Evolutionary conservation across 208 protist species (phyloP), one percentile per base, ranked within the genome.

Genomic region (Crithidia mellificae): DNA sequence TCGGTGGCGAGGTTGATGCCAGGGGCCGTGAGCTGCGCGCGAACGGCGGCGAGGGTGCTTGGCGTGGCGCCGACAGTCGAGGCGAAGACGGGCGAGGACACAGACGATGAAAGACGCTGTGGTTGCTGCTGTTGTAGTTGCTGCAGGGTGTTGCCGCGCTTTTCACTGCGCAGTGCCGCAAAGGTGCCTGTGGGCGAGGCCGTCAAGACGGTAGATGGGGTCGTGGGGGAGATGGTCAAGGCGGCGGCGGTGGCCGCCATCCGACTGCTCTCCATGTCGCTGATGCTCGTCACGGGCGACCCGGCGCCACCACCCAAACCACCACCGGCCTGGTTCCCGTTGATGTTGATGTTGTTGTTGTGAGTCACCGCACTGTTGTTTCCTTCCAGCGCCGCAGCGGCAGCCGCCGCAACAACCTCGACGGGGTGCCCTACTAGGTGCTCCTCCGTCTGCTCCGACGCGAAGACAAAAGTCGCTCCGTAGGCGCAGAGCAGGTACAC

Each of bases 401-500:
- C 55, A 4, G 50, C 53, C 6, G 66, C 57, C 11, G 61, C 66
- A 34, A 70, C 49, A 12, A n/a, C 58, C 29, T 64, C 43, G 19
- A 63, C 59, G 0, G 73, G 49, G 46, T 49, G 69, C 38, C 54
- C 27, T 14, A 63, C 41, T 0, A 76, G 56, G 14, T 57, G 58
- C 22, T 14, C 12, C 58, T 51, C 63, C 20, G 69, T 73, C 50
- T 73, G 38, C 47, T 43, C 49, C 9, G 80, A 78, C 17, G 70
- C 75, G 30, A 81, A 81, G 55, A 62, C 47, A 32, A 81, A 79
- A 46, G 65, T 63, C 22, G 71, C 80, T 2, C 67, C 75, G 46
- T 81, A 80, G 52, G 69, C 69, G 30, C 75, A 81, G 20, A 81
- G 63, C 24, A 81, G 30, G 32, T 70, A 80, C 9, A 81, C 74